Conservation (phyloP, 176 grass and related monocot genomes). For the Secale cereale region DNA sequence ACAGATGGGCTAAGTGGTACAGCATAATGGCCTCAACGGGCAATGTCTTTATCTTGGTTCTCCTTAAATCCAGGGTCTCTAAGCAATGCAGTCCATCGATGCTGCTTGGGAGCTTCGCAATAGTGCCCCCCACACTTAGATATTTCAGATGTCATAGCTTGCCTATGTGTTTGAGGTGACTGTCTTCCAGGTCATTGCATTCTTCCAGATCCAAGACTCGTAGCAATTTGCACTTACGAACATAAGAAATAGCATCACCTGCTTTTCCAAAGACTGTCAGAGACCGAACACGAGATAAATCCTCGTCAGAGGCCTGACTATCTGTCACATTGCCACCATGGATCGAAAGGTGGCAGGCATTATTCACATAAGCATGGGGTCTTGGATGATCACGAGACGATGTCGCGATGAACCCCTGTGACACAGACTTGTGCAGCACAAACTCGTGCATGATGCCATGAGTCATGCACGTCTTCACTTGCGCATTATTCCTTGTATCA, state of each 20-base stretch:
- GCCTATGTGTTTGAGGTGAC: conserved; percentile 19
- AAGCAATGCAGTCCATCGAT: conserved; percentile 13
- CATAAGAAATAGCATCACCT: not conserved
- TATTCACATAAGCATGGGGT: not conserved
- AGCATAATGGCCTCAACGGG: not conserved
- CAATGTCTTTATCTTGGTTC: not conserved
- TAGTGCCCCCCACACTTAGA: conserved; percentile 4
- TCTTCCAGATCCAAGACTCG: conserved; percentile 31
- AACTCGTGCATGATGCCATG: conserved; percentile 40
- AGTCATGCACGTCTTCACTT: conserved; percentile 2
- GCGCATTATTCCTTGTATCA: not conserved
- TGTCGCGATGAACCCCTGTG: conserved; percentile 4
- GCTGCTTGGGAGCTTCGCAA: not conserved
- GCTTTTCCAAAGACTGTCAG: conserved; percentile 25
- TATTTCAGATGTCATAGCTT: conserved; percentile 33
- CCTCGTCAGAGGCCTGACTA: not conserved
- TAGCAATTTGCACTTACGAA: conserved; percentile 3
- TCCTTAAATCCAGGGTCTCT: conserved; percentile 22
- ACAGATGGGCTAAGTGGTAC: conserved; percentile 5
- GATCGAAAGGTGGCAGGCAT: conserved; percentile 24
- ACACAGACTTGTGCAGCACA: conserved; percentile 22
- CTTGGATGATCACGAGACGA: not conserved
- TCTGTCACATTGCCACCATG: not conserved
- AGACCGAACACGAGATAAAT: conserved; percentile 29
- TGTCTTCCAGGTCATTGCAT: not conserved